A percentile compares a stretch with the other conserved stretches of the same genome.
phyloP scores from a whole-genome alignment of 2,329 filamentous ascomycete genomes.

The Pleoardoris graminearum region DNA sequence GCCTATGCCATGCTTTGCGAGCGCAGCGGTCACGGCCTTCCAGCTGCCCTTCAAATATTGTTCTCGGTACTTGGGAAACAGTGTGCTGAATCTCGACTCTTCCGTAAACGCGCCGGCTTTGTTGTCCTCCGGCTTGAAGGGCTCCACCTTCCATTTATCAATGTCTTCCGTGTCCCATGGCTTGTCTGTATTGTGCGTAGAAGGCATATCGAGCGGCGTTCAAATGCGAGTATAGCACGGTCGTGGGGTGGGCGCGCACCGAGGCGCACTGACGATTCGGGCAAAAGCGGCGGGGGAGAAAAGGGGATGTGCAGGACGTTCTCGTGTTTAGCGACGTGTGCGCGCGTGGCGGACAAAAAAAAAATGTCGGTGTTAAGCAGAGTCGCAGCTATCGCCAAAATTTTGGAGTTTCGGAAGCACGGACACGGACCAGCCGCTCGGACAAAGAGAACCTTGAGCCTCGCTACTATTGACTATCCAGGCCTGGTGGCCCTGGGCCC shows the following conservation, averaged over 20 bases:
- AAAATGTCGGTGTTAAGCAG: background rate
- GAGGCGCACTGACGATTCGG: too few species aligned
- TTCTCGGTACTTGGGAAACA: slow-evolving; percentile 95
- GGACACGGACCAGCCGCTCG: background rate
- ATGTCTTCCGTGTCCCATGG: slow-evolving; percentile 91
- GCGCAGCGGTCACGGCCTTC: slow-evolving; percentile 83
- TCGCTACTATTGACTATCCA: too few species aligned
- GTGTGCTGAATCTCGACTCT: slow-evolving; percentile 82
- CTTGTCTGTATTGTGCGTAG: slow-evolving; percentile 77
- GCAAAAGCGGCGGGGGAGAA: too few species aligned
- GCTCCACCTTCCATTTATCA: slow-evolving; percentile 92
- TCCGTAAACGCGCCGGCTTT: slow-evolving; percentile 82
- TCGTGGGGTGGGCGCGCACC: too few species aligned
- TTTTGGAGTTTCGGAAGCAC: background rate
- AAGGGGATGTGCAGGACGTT: too few species aligned
- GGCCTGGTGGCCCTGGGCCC: too few species aligned
- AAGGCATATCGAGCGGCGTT: slow-evolving; percentile 43
- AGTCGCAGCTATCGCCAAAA: background rate
- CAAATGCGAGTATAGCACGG: background rate
- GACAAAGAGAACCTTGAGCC: too few species aligned
- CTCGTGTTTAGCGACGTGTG: background rate
- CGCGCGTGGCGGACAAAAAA: background rate
- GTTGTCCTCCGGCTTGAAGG: slow-evolving; percentile 87
- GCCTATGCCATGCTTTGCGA: slow-evolving; percentile 85
- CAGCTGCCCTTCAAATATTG: slow-evolving; percentile 89